Evolutionary conservation across 495 filamentous ascomycete genomes (phyloP), one percentile per base, ranked within the genome.

Genomic region (Neurospora sp.): DNA sequence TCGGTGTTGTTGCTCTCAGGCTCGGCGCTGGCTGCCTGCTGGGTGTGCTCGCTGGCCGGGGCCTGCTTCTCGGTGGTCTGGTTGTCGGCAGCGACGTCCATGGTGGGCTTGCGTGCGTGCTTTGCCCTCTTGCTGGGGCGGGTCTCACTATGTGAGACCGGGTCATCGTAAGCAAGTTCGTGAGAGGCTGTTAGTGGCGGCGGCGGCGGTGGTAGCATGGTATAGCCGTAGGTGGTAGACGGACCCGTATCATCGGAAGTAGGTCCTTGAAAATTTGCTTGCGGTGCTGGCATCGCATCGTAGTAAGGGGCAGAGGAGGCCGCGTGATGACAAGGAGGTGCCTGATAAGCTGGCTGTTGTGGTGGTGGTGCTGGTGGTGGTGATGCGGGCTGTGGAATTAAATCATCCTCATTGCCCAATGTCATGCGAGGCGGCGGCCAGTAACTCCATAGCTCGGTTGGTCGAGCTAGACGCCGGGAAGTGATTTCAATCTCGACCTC

Each of bases 31-130:
- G 65, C 73, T 14, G n/a, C 74, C 48, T 37, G 71, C 22, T 61
- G 53, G 27, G 53, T 35, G 53, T 35, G 53, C 22, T 61, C 53
- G 53, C 22, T 35, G 41, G 74, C 71, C 3, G 77, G 71, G 12
- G 76, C 73, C 72, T 83, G 81, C 69, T 83, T 80, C 70, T 85
- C 80, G n/a, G 76, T 73, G 1, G 83, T 77, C 74, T 80, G 78
- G 71, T 83, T 81, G 48, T 84, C 85, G 38, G 82, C 80, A 61
- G 80, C 76, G 39, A 77, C 78, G 76, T 84, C 84, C 83, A 87
- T 87, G 78, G 76, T 72, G 77, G 83, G 84, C 72, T 83, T 83
- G 74, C 81, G 76, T 16, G 79, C 78, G 73, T 82, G 79, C 73
- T 27, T 61, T 31, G 53, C 53, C 53, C 53, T 61, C 53, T 61